These are phyloP conservation scores for Naematelia aurantialba DNA, from an alignment of 768 basidiomycete species.

Conservation along the genomic window DNA sequence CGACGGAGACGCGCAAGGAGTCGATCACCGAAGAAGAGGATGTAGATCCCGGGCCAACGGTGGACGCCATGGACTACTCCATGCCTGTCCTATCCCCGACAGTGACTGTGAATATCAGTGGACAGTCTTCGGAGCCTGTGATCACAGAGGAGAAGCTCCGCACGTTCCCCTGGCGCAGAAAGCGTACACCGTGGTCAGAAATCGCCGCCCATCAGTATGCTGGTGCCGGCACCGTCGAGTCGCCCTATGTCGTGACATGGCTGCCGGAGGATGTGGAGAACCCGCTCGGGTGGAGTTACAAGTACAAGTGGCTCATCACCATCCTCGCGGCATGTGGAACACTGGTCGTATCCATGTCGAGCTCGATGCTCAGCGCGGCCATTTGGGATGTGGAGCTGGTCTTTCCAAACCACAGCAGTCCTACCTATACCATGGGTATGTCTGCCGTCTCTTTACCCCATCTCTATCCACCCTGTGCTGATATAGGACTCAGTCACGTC, in stretches of 20 bases:
- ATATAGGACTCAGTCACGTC: conserved; percentile 29
- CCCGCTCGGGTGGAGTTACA: conserved; percentile 23
- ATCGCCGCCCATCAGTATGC: conserved; percentile 27
- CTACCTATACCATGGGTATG: neutral
- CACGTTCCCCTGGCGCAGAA: conserved; percentile 28
- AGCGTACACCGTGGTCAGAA: conserved; percentile 22
- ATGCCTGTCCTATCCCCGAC: no score
- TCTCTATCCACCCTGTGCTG: no score
- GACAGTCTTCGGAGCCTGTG: no score
- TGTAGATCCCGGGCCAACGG: no score
- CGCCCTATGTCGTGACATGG: conserved; percentile 41
- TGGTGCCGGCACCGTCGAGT: conserved; percentile 33
- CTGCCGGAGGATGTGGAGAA: conserved; percentile 30
- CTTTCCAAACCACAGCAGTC: neutral
- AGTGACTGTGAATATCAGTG: no score
- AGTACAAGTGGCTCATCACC: conserved; percentile 33
- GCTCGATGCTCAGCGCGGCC: conserved; percentile 25
- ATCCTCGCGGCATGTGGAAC: conserved; percentile 27
- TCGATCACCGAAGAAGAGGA: no score
- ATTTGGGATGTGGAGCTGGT: neutral
- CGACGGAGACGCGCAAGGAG: no score
- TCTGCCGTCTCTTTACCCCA: no score
- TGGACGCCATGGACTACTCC: no score
- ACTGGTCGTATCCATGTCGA: conserved; percentile 33
- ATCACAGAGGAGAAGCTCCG: conserved; percentile 9